Conservation (phyloP, 805 yeast genomes). For the Starmerella apis region DNA sequence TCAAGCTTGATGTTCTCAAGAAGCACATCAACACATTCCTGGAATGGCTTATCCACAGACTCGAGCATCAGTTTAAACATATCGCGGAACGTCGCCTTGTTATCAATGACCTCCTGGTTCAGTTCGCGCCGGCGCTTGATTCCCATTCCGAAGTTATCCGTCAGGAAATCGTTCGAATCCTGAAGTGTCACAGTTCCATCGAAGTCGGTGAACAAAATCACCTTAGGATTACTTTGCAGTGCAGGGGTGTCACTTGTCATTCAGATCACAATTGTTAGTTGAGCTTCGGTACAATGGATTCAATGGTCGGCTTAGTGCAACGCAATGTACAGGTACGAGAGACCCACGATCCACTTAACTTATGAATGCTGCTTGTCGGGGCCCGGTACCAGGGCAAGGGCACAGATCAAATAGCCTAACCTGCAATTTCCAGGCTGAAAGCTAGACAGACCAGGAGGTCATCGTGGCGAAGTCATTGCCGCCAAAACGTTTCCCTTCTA, state of each 20-base stretch:
- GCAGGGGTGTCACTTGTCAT: slow-evolving; percentile 26
- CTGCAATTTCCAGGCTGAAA: not conserved
- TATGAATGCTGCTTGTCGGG: too few species aligned
- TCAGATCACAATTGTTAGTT: too few species aligned
- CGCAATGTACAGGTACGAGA: not conserved
- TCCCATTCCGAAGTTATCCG: slow-evolving; percentile 86
- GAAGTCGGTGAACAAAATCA: slow-evolving; percentile 92
- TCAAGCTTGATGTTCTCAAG: slow-evolving; percentile 63
- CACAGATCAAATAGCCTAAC: too few species aligned
- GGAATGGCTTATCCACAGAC: slow-evolving; percentile 64
- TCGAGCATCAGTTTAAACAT: slow-evolving; percentile 79
- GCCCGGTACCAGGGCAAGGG: not conserved
- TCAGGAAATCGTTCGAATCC: slow-evolving; percentile 85
- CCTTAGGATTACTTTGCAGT: slow-evolving; percentile 36
- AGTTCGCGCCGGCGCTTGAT: slow-evolving; percentile 50
- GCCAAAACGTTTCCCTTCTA: too few species aligned
- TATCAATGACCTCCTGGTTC: slow-evolving; percentile 64
- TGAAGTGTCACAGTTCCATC: slow-evolving; percentile 96
- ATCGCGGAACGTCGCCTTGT: slow-evolving; percentile 51
- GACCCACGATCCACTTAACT: not conserved
- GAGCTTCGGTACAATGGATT: not conserved
- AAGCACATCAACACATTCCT: slow-evolving; percentile 64
- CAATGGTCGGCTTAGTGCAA: not conserved
- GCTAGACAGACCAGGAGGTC: not conserved
- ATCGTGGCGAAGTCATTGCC: too few species aligned